Base-by-base conservation (phyloP, 2,329 filamentous ascomycete genomes). In the Fusarium mundagurra region DNA sequence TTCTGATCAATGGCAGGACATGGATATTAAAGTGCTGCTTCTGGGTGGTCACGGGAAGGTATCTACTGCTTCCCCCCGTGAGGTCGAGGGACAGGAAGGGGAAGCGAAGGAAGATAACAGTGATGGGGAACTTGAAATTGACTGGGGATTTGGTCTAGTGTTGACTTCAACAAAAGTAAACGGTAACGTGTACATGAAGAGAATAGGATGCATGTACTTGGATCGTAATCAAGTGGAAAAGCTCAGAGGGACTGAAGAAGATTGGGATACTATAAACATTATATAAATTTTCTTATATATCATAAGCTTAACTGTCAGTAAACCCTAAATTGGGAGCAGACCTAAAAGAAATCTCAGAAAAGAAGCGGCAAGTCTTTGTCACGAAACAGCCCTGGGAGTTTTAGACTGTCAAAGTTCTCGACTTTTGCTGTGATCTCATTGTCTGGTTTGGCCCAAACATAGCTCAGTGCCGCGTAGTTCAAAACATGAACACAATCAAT, bases 121-220 rank as follows among this genome's bases (percentile, higher is more conserved):
- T 1, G 8, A 44, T 1, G 3, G 7, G n/a, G 0, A 7, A 17
- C 8, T 24, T 11, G 0, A 8, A 5, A 5, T 17, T 11, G 9
- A 4, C 8, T 0, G 2, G 6, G n/a, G 43, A 24, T 45, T 45
- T 20, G 24, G 43, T 2, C 4, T 45, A 4, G 43, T 9, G 5
- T 1, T 45, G 0, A 4, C 43, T 0, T 6, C 8, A 9, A 3
- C 0, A 18, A 6, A 4, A 12, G n/a, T 18, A 1, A 45, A 45
- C 6, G 11, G 43, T 7, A 7, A 0, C 3, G 9, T 8, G 0
- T 27, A 6, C 1, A 45, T 18, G 17, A 18, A 13, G 43, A 45
- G 43, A 27, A 8, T 45, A 27, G 43, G 43, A 45, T 13, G 11
- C 7, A 5, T 5, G 17, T 0, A 0, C 7, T 6, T 45, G 5